Base-by-base conservation (phyloP, 495 filamentous ascomycete species). In the Collariella sp. region DNA sequence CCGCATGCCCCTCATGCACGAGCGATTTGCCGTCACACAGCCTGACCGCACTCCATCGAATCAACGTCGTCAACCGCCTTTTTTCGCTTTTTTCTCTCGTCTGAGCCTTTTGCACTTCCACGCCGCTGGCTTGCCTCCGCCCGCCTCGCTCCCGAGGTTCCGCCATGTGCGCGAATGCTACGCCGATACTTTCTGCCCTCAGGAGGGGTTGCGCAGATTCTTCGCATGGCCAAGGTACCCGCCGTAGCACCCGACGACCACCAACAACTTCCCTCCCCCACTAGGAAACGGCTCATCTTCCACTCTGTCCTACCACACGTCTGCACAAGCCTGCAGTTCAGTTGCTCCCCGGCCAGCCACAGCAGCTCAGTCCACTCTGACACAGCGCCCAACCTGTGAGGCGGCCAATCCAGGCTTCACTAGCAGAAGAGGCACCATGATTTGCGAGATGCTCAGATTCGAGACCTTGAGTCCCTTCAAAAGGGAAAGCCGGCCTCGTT, bases 11-110 rank as follows among this genome's bases (percentile, higher is more conserved):
- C 55, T 56, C 26, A 60, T 72, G 65, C 70, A 71, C 63, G 59
- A 70, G 59, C 57, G 53, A 65, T 57, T 53, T 56, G 58, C 64
- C 62, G 64, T 72, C 70, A 72, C 70, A 72, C 62, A 53, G 47
- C 40, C 35, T 54, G 46, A 62, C 58, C 58, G 38, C 50, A 41
- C 38, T 49, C 50, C 38, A 41, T 62, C 69, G 58, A 72, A 72
- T 72, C 65, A 70, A 50, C 50, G 62, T 46, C 51, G 39, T 35
- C 36, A 62, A 56, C 54, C 57, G 52, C 36, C 18, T 42, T 65
- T 62, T 56, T 54, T 46, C 43, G 39, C 33, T 45, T 46, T 43
- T 54, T 50, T 29, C n/a, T 23, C 40, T 40, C n/a, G n/a, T n/a
- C n/a, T n/a, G n/a, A n/a, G n/a, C n/a, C n/a, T n/a, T n/a, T n/a